phyloP scores from a whole-genome alignment of 2,329 filamentous ascomycete genomes.

The Capronia coronata region DNA sequence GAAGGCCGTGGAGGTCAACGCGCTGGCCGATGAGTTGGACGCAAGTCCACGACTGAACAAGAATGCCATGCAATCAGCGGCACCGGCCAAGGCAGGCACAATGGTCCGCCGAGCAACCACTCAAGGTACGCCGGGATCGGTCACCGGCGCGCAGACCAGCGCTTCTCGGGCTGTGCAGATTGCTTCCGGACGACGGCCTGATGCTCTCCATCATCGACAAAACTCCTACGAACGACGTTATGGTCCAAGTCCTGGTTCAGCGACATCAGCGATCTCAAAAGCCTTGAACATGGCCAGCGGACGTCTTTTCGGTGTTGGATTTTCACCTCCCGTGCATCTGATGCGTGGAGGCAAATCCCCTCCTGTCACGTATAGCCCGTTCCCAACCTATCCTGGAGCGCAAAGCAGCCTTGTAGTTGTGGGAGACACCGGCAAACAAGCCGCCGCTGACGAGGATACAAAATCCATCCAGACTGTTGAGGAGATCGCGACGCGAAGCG shows the following conservation, averaged over 20 bases:
- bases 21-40: constrained; percentile 89
- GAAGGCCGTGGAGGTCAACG: constrained; percentile 90
- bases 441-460: constrained; percentile 68
- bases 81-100: constrained; percentile 53
- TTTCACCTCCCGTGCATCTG: constrained; percentile 44
- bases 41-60: constrained; percentile 64
- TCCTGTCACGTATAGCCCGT: constrained; percentile 55
- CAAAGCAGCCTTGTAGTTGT: constrained; percentile 61
- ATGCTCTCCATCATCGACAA: constrained; percentile 60
- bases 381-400: constrained; percentile 73
- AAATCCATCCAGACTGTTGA: constrained; percentile 76
- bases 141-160: constrained; percentile 61
- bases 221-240: constrained; percentile 78
- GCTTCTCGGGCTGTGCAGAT: constrained; percentile 71
- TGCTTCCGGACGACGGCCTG: constrained; percentile 57
- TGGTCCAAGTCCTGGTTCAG: constrained; percentile 63
- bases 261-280: constrained; percentile 87
- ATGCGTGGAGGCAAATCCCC: constrained; percentile 43
- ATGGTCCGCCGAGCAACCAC: constrained; percentile 72
- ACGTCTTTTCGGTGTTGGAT: constrained; percentile 45
- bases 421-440: constrained; percentile 56
- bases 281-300: constrained; percentile 88
- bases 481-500: constrained; percentile 83
- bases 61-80: constrained; percentile 40
- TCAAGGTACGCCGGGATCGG: constrained; percentile 63